These are phyloP conservation scores for Gigaspora rosea DNA, from an alignment of 192 early-diverging fungal species.

Conservation along the genomic window DNA sequence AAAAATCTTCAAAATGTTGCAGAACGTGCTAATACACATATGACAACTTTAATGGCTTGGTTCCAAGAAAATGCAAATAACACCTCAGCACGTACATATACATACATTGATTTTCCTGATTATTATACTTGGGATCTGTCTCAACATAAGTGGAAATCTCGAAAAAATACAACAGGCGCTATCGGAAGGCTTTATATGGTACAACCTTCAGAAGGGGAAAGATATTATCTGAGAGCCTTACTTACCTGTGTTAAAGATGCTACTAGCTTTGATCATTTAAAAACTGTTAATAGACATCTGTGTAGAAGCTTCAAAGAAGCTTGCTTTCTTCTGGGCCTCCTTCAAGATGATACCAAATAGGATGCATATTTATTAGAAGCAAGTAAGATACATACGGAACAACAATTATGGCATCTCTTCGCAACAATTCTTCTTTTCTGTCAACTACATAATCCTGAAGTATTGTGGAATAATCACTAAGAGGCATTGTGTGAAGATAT, in stretches of 20 bases:
- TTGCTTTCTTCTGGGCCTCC: neutral
- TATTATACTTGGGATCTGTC: constrained; percentile 17
- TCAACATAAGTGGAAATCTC: neutral
- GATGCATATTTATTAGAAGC: too few species aligned
- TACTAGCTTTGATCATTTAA: constrained; percentile 26
- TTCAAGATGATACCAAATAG: too few species aligned
- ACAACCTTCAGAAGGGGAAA: constrained; percentile 24
- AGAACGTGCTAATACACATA: neutral
- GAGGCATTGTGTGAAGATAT: constrained; percentile 28
- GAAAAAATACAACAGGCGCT: constrained; percentile 19
- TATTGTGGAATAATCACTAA: neutral
- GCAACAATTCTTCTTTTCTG: too few species aligned
- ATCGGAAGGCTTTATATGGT: constrained; percentile 16
- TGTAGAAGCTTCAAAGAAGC: constrained; percentile 34
- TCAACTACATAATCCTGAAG: too few species aligned
- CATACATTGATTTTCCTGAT: constrained; percentile 13
- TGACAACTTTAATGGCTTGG: constrained; percentile 25
- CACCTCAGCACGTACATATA: too few species aligned
- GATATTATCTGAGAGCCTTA: constrained; percentile 35
- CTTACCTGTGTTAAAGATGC: constrained; percentile 21
- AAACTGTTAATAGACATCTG: constrained; percentile 4
- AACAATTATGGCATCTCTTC: too few species aligned
- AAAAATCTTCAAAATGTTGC: constrained; percentile 10
- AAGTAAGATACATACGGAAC: too few species aligned
- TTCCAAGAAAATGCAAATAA: neutral